phyloP scores from a whole-genome alignment of 2,329 filamentous ascomycete species.

The Mariannaea sp. region DNA sequence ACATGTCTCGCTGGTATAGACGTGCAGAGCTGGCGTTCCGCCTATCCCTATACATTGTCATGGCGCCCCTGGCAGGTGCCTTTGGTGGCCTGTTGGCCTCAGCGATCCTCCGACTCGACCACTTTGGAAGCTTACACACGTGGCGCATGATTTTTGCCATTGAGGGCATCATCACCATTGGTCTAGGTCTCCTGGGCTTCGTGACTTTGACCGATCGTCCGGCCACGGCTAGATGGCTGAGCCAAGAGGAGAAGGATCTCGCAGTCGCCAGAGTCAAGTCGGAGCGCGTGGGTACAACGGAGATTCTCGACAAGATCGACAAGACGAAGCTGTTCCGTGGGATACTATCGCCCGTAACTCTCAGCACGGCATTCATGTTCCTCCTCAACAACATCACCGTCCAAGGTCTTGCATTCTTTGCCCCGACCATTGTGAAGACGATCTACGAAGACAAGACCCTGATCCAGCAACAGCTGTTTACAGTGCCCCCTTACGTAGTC shows the following conservation, averaged over 20 bases:
- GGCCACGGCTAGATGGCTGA: slow-evolving; percentile 9
- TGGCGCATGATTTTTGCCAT: slow-evolving; percentile 52
- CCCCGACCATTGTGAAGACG: slow-evolving; percentile 69
- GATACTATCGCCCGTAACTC: slow-evolving; percentile 4
- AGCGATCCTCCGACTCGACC: slow-evolving; percentile 62
- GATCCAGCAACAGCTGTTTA: slow-evolving; percentile 69
- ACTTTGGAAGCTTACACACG: slow-evolving; percentile 55
- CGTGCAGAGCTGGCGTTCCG: slow-evolving; percentile 66
- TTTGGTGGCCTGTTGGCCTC: slow-evolving; percentile 68
- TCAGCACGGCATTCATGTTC: slow-evolving; percentile 9
- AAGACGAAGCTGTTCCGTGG: slow-evolving; percentile 6
- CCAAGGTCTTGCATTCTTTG: slow-evolving; percentile 72
- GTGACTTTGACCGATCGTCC: slow-evolving; percentile 8
- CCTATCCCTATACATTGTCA: slow-evolving; percentile 66
- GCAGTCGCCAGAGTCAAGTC: slow-evolving; percentile 13
- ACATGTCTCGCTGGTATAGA: slow-evolving; percentile 66
- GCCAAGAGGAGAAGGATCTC: slow-evolving; percentile 5
- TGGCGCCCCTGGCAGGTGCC: slow-evolving; percentile 66
- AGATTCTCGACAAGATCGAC: slow-evolving; percentile 10
- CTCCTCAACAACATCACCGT: slow-evolving; percentile 57
- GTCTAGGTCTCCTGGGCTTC: slow-evolving; percentile 1
- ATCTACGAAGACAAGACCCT: slow-evolving; percentile 63
- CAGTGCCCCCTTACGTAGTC: slow-evolving; percentile 71
- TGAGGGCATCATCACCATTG: slow-evolving; percentile 57
- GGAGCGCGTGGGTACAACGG: slow-evolving; percentile 10